These are phyloP conservation scores for Sparassis latifolia DNA, from an alignment of 1,284 basidiomycete genomes.

Conservation along the genomic window DNA sequence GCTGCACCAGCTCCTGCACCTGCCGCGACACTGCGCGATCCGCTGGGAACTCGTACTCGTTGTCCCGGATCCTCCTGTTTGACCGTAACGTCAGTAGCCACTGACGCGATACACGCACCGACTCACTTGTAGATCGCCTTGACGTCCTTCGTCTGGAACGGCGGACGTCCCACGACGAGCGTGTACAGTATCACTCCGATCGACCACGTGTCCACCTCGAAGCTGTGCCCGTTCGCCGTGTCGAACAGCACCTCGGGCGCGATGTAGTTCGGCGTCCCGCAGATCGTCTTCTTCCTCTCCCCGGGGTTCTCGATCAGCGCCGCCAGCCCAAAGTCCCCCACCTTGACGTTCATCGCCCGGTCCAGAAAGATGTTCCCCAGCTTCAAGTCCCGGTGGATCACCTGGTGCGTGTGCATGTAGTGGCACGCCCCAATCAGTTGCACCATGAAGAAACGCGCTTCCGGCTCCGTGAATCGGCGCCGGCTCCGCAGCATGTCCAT, in stretches of 20 bases:
- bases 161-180: slow-evolving; percentile 87
- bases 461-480: slow-evolving; percentile 86
- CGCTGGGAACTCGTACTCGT: slow-evolving; percentile 88
- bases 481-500: slow-evolving; percentile 92
- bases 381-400: slow-evolving; percentile 96
- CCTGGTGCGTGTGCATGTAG: slow-evolving; percentile 94
- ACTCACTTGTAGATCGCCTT: slow-evolving; percentile 88
- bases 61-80: slow-evolving; percentile 83
- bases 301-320: slow-evolving; percentile 95
- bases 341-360: slow-evolving; percentile 88
- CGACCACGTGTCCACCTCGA: slow-evolving; percentile 98
- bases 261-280: slow-evolving; percentile 98
- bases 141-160: slow-evolving; percentile 97
- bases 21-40: slow-evolving; percentile 70
- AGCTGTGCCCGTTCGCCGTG: slow-evolving; percentile 92
- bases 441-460: slow-evolving; percentile 88
- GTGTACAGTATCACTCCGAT: slow-evolving; percentile 98
- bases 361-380: slow-evolving; percentile 96
- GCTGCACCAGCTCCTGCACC: slow-evolving; percentile 75
- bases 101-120: not conserved
- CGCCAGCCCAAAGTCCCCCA: slow-evolving; percentile 96
- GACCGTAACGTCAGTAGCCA: slow-evolving; percentile 5
- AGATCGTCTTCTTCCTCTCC: slow-evolving; percentile 98
- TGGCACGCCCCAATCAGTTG: slow-evolving; percentile 94
- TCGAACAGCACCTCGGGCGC: slow-evolving; percentile 98